Conservation (phyloP, 768 basidiomycete species). For the Multifurca ochricompacta region DNA sequence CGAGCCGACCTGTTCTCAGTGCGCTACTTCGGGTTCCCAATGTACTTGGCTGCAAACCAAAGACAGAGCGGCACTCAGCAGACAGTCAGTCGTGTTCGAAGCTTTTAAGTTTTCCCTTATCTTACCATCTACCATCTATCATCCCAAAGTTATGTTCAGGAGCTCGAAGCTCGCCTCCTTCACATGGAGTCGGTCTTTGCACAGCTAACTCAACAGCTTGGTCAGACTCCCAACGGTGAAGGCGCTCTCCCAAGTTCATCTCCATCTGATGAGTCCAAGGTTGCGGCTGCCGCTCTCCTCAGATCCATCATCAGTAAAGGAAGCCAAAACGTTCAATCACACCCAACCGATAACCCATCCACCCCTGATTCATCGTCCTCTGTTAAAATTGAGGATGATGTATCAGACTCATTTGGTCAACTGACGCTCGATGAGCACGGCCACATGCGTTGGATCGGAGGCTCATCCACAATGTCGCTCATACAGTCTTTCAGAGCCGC, state of each 20-base stretch:
- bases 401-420: conserved; percentile 80
- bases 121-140: neutral
- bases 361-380: conserved; percentile 35
- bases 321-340: conserved; percentile 14
- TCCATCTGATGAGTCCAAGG: conserved; percentile 3
- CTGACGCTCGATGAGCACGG: conserved; percentile 85
- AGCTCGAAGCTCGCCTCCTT: conserved; percentile 77
- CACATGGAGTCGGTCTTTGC: conserved; percentile 85
- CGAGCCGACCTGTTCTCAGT: conserved; percentile 83
- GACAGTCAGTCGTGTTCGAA: conserved; percentile 56
- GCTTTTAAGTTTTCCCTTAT: conserved; percentile 19
- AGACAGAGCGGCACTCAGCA: conserved; percentile 81
- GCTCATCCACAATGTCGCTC: conserved; percentile 86
- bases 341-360: conserved; percentile 20
- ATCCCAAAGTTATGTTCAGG: conserved; percentile 71
- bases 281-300: conserved; percentile 20
- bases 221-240: conserved; percentile 39
- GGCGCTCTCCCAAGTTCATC: conserved; percentile 14
- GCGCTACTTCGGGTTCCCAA: conserved; percentile 60
- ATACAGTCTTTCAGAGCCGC: conserved; percentile 80
- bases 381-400: conserved; percentile 61
- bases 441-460: conserved; percentile 87
- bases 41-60: conserved; percentile 91
- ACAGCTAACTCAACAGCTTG: conserved; percentile 72
- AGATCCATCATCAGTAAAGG: conserved; percentile 24